Base-by-base conservation (phyloP, 139 green algal species). In the Klebsormidium nitens region DNA sequence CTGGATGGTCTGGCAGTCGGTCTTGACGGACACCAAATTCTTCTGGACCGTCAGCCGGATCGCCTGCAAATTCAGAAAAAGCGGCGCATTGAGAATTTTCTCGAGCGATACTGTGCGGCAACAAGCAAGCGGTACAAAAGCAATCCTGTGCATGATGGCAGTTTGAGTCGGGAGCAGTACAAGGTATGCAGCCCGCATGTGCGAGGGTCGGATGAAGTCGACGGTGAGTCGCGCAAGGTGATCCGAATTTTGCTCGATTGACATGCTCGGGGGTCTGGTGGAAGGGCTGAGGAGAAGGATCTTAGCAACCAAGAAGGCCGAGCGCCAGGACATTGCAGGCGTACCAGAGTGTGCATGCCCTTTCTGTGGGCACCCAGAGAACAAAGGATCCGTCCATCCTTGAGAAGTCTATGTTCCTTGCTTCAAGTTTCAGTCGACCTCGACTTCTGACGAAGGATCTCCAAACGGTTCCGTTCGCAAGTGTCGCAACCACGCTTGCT, bases 41-140 rank as follows among this genome's bases (percentile, higher is more conserved):
- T 85, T 85, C 69, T 88, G 83, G 36, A 87, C 82, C 8, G 81
- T 87, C 73, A 84, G 74, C 47, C 81, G 74, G 66, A 88, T 84
- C 35, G 74, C 37, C 68, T 71, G 62, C 5, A 64, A 57, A 6
- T 14, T 11, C n/a, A 14, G 14, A 14, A 50, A 50, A 19, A 36
- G 28, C 19, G 28, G 19, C 14, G 56, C 19, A 17, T 14, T n/a
- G 14, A 19, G 17, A 59, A 39, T 19, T 14, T 36, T 47, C 14
- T 64, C 28, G 19, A 34, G 56, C 14, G 19, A 39, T 64, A 19
- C 17, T 64, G 28, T 47, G 56, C 17, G 17, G 56, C 28, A 44
- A 64, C 29, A 48, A 23, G 17, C 56, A 58, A 35, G 17, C 19
- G 29, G 56, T 14, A 64, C 26, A 64, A 64, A 19, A 17, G 56